Evolutionary conservation across 2,329 filamentous ascomycete genomes (phyloP).

Genomic region (Biscogniauxia sp.): DNA sequence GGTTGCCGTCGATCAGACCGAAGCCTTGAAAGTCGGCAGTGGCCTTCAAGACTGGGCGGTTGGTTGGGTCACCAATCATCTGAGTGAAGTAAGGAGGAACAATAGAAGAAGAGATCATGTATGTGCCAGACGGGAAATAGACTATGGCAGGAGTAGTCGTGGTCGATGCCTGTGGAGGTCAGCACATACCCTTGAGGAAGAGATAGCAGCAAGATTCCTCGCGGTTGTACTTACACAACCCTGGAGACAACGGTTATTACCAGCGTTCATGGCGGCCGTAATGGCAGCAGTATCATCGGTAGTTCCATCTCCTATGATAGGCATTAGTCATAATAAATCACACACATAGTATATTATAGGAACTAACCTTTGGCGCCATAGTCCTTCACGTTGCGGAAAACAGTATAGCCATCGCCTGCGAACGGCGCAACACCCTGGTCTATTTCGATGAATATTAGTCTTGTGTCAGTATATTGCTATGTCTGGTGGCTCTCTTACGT

Average conservation of each 20-base stretch:
- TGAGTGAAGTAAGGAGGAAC: constrained; percentile 64
- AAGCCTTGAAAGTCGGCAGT: constrained; percentile 51
- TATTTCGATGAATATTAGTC: constrained; percentile 16
- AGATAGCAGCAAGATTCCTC: not conserved
- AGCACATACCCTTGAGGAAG: constrained; percentile 6
- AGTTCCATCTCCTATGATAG: constrained; percentile 38
- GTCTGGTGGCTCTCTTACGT: constrained; percentile 16
- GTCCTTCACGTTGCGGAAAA: constrained; percentile 48
- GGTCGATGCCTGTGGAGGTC: constrained; percentile 34
- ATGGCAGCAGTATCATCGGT: constrained; percentile 48
- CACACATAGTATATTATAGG: not conserved
- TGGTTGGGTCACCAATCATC: constrained; percentile 58
- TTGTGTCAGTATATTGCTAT: not conserved
- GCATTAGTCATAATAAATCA: constrained; percentile 1
- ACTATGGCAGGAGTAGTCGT: constrained; percentile 42
- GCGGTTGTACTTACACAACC: constrained; percentile 37
- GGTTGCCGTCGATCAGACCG: constrained; percentile 57
- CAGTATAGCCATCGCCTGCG: constrained; percentile 38
- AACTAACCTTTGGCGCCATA: constrained; percentile 43
- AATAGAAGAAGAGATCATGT: constrained; percentile 55
- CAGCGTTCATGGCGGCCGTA: constrained; percentile 40
- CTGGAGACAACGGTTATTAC: constrained; percentile 39
- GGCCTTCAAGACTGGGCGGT: constrained; percentile 54
- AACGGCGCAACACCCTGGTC: constrained; percentile 45
- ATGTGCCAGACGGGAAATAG: constrained; percentile 49